Evolutionary conservation across 352 stramenopile species (phyloP).

Genomic region (Pythium coloratum): DNA sequence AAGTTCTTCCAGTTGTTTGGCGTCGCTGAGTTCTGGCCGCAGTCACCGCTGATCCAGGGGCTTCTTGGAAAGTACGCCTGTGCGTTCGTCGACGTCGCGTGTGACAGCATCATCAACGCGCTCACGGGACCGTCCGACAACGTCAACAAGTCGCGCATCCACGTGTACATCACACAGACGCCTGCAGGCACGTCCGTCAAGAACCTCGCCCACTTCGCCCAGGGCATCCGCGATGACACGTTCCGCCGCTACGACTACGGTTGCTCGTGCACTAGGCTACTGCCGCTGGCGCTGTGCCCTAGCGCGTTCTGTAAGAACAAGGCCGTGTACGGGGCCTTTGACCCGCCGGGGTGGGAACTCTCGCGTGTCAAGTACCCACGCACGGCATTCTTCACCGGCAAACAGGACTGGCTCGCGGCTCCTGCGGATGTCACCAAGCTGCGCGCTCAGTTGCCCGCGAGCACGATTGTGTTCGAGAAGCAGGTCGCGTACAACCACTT

Average conservation of each 20-base stretch:
- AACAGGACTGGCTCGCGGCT: slow-evolving; percentile 54
- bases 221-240: slow-evolving; percentile 58
- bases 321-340: slow-evolving; percentile 42
- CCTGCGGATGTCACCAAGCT: slow-evolving; percentile 47
- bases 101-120: slow-evolving; percentile 42
- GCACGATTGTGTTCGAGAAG: slow-evolving; percentile 54
- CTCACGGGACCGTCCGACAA: slow-evolving; percentile 45
- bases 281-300: slow-evolving; percentile 44
- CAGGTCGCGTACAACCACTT: slow-evolving; percentile 60
- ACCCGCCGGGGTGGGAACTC: slow-evolving; percentile 45
- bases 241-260: slow-evolving; percentile 67
- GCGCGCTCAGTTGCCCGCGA: slow-evolving; percentile 36
- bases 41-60: slow-evolving; percentile 48
- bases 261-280: slow-evolving; percentile 37
- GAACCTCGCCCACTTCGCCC: slow-evolving; percentile 64
- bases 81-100: slow-evolving; percentile 41
- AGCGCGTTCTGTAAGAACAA: slow-evolving; percentile 60
- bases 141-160: slow-evolving; percentile 51
- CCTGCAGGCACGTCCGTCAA: slow-evolving; percentile 61
- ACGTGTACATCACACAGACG: slow-evolving; percentile 70
- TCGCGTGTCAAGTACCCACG: slow-evolving; percentile 48
- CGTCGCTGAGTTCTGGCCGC: slow-evolving; percentile 47
- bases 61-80: slow-evolving; percentile 46
- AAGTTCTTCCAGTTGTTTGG: slow-evolving; percentile 42
- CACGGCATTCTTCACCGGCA: slow-evolving; percentile 48